Base-by-base conservation (phyloP, 2,329 filamentous ascomycete species). In the Teratosphaeria gauchensis region DNA sequence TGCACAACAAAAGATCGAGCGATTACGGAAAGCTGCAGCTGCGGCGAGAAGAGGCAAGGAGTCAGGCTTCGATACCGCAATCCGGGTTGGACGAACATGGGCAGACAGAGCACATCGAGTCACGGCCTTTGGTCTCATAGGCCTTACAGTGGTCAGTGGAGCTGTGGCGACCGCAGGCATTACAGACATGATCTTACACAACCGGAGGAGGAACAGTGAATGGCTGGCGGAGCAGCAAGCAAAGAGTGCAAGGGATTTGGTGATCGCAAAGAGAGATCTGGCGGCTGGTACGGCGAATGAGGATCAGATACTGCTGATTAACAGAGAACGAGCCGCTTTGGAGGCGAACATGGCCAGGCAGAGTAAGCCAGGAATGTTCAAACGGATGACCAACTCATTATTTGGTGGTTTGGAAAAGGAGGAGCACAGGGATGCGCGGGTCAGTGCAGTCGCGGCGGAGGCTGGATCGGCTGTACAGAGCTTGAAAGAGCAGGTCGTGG, bases 141-240 rank as follows among this genome's bases (percentile, higher is more conserved):
- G 80, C 55, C 78, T 84, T 62, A 84, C 69, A 82, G 84, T 84
- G 59, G 75, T 86, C 61, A 78, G 80, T 56, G 82, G 78, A 65
- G 80, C 81, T 51, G 79, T 87, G 52, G 84, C 84, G 42, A 78
- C 82, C 46, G 86, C 86, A 70, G 84, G 85, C 9, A 78, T 86
- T 63, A 79, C 82, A 60, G 85, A 86, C 67, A 82, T 88, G 77
- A 78, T 87, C 59, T 73, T 86, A 60, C 84, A 87, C 74, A 88
- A 88, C 71, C 81, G 85, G 58, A 78, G 81, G 59, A 84, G 86
- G 75, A 78, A 81, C 58, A 78, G 78, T 42, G 82, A 86, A 62
- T 88, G 80, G 77, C 78, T 84, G 62, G 79, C 75, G 52, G 73
- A 79, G 61, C 74, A 84, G 66, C 75, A 80, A 64, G 73, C 73